These are phyloP conservation scores for Funneliformis geosporum DNA, from an alignment of 192 early-diverging fungal genomes.

Conservation along the genomic window DNA sequence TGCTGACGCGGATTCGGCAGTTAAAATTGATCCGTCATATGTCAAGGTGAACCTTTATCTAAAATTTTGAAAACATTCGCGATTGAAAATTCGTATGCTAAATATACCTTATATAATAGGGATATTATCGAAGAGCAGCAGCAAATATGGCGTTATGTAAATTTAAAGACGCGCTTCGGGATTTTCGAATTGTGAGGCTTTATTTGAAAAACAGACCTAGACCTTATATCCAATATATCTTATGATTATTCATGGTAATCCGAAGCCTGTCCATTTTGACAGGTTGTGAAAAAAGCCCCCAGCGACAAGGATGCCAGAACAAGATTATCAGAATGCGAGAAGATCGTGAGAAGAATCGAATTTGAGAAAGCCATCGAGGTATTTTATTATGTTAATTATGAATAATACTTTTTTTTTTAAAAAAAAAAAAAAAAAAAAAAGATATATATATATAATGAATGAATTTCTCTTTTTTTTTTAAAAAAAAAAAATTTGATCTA, in stretches of 20 bases:
- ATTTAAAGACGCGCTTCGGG: slow-evolving; percentile 80
- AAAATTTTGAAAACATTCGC: not conserved
- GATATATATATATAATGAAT: too few relatives aligned
- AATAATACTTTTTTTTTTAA: not conserved
- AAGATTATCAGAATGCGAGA: slow-evolving; percentile 88
- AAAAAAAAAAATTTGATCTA: not conserved
- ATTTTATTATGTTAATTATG: slow-evolving; percentile 31
- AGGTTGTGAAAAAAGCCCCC: slow-evolving; percentile 76
- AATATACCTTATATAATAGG: slow-evolving; percentile 49
- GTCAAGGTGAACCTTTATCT: slow-evolving; percentile 47
- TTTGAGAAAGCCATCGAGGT: slow-evolving; percentile 94
- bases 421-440: too few relatives aligned
- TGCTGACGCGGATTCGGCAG: slow-evolving; percentile 67
- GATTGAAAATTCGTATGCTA: not conserved
- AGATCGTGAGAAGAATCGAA: slow-evolving; percentile 79
- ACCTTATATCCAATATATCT: not conserved
- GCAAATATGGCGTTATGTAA: slow-evolving; percentile 85
- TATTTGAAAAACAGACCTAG: not conserved
- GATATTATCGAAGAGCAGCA: slow-evolving; percentile 90
- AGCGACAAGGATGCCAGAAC: slow-evolving; percentile 74
- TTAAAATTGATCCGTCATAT: slow-evolving; percentile 68
- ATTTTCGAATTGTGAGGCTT: slow-evolving; percentile 62
- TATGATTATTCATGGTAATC: slow-evolving; percentile 23
- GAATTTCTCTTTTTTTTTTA: not conserved
- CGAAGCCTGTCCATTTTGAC: slow-evolving; percentile 27